phyloP scores from a whole-genome alignment of 208 protist genomes.

The Acanthamoeba triangularis region DNA sequence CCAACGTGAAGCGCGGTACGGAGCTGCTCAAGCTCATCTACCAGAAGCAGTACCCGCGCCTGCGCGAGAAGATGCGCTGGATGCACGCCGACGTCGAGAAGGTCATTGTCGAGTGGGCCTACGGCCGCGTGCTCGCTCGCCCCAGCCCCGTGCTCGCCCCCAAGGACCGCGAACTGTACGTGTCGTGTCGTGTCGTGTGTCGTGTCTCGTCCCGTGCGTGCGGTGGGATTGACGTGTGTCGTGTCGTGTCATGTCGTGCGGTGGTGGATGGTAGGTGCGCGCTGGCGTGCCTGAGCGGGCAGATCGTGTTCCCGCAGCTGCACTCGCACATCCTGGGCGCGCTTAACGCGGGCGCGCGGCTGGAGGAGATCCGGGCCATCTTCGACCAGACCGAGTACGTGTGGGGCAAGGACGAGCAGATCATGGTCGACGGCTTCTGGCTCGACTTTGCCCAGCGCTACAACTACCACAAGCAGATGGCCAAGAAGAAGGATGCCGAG shows the following conservation, averaged over 20 bases:
- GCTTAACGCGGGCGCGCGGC: neutral
- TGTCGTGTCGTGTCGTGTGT: neutral
- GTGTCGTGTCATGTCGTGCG: too few species aligned
- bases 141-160: neutral
- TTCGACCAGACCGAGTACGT: slow-evolving; percentile 47
- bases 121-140: slow-evolving; percentile 1
- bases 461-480: slow-evolving; percentile 28
- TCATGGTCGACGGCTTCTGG: slow-evolving; percentile 43
- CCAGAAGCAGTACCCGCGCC: slow-evolving; percentile 31
- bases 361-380: slow-evolving; percentile 13
- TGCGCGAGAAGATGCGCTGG: slow-evolving; percentile 27
- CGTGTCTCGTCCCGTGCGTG: too few species aligned
- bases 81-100: slow-evolving; percentile 25
- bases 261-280: neutral
- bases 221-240: neutral
- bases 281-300: slow-evolving; percentile 3
- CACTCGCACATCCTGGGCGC: slow-evolving; percentile 35
- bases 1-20: neutral
- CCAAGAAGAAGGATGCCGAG: neutral
- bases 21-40: slow-evolving; percentile 38
- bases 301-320: slow-evolving; percentile 47
- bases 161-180: slow-evolving; percentile 35
- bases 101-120: slow-evolving; percentile 23
- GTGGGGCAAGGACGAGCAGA: neutral
- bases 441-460: slow-evolving; percentile 36